These are phyloP conservation scores for Tetrastigma voinierianum DNA, from an alignment of 164 flowering plant species.

Conservation along the genomic window DNA sequence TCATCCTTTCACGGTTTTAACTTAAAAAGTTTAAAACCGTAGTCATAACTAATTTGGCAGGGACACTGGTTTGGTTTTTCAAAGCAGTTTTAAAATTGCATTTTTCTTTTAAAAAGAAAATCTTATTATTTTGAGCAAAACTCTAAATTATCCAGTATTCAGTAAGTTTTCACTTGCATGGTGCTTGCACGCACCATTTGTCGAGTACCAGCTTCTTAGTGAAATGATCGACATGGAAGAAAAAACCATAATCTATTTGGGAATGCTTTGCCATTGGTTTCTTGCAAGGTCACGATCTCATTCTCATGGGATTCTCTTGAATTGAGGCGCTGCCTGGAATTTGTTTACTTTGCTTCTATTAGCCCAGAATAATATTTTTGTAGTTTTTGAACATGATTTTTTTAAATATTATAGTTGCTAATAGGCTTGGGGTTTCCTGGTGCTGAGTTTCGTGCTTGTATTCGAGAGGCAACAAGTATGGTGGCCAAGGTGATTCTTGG, in stretches of 20 bases:
- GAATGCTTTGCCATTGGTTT: constrained; percentile 87
- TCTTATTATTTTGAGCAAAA: too few species aligned
- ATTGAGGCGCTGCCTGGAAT: background rate
- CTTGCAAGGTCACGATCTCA: constrained; percentile 83
- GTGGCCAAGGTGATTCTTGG: constrained; percentile 93
- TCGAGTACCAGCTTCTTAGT: constrained; percentile 78
- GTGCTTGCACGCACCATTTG: constrained; percentile 2
- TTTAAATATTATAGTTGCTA: constrained; percentile 62
- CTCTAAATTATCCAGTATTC: too few species aligned
- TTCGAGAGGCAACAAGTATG: constrained; percentile 86
- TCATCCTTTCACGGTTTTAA: too few species aligned
- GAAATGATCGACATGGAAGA: constrained; percentile 92
- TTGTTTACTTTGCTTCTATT: too few species aligned
- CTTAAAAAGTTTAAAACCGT: too few species aligned
- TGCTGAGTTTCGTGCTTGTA: constrained; percentile 91
- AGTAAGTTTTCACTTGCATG: background rate
- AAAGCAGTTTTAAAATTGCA: too few species aligned
- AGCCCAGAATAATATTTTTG: too few species aligned
- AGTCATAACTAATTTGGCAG: too few species aligned
- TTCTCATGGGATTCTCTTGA: background rate
- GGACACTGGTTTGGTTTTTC: too few species aligned
- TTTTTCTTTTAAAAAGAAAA: too few species aligned
- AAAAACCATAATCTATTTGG: constrained; percentile 76
- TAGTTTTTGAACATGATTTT: background rate
- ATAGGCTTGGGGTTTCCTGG: constrained; percentile 92